phyloP scores from a whole-genome alignment of 78 protist species.

The Monosiga brevicollis region DNA sequence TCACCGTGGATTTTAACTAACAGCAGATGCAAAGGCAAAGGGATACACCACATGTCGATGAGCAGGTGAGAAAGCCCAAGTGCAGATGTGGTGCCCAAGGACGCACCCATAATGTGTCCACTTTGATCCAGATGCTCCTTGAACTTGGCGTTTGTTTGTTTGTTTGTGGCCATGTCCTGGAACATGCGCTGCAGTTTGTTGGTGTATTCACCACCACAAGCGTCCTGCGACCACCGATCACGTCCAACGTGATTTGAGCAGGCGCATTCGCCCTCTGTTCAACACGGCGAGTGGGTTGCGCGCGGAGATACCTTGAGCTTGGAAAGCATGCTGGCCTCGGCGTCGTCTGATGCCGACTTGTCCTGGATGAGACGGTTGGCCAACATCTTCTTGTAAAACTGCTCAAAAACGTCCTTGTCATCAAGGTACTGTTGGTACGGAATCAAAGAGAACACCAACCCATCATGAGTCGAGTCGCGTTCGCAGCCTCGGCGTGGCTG shows the following conservation, averaged over 20 bases:
- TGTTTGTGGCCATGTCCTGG: constrained; percentile 55
- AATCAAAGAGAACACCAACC: too few relatives aligned
- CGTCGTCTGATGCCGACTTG: constrained; percentile 52
- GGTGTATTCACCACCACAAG: constrained; percentile 73
- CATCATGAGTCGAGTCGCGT: too few relatives aligned
- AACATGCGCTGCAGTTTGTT: constrained; percentile 78
- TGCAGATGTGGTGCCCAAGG: background rate
- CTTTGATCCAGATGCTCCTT: background rate
- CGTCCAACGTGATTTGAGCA: too few relatives aligned
- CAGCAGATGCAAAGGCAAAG: background rate
- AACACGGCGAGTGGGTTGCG: too few relatives aligned
- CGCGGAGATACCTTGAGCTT: constrained; percentile 29
- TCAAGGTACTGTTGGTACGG: constrained; percentile 56
- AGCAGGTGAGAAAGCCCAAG: background rate
- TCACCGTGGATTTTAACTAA: background rate
- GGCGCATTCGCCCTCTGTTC: too few relatives aligned
- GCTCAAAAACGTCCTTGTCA: constrained; percentile 78
- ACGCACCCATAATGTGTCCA: background rate
- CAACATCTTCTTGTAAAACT: constrained; percentile 64
- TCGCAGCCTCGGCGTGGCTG: background rate
- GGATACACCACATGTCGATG: background rate
- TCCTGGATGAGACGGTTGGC: constrained; percentile 70
- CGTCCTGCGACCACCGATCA: too few relatives aligned
- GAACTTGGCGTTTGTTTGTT: background rate
- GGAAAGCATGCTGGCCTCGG: constrained; percentile 64